Evolutionary conservation across 2,329 filamentous ascomycete genomes (phyloP), one percentile per base, ranked within the genome.

Genomic region (Myrmaecium sp.): DNA sequence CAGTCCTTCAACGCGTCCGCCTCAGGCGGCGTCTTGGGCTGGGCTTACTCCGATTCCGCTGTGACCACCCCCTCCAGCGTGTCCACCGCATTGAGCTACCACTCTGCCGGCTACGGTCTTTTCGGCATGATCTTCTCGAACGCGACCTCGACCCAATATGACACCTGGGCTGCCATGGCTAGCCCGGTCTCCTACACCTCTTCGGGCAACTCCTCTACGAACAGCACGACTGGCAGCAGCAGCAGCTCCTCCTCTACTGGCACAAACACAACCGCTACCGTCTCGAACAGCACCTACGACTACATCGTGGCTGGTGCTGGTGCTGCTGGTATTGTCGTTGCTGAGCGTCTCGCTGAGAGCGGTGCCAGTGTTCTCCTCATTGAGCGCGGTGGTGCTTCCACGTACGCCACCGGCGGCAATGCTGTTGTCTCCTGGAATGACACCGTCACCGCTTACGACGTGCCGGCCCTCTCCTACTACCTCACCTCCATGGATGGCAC

Each of bases 251-350:
- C 34, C 14, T 31, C 39, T 27, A 41, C 36, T 13, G 39, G 42
- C 19, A 39, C 41, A 14, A 52, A 27, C 29, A 19, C 25, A 3
- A 31, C 29, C 6, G 25, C 29, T 19, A 27, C 24, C 21, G 17
- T 17, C 4, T 17, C 17, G 40, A 53, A 52, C 38, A 30, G 33
- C 2, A 53, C 51, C 2, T 55, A 52, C 31, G 52, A 56, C 26
- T 51, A 51, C 26, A 55, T 56, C 11, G 44, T 56, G 6, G 51
- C 48, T 1, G 51, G 52, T 20, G 52, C 43, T 14, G 51, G 52
- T 11, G 42, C 49, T 8, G 42, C 49, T 4, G 51, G 52, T 14
- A 38, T 55, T 30, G 38, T 54, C 12, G 41, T 43, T 1, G 50
- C 51, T 3, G 42, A 48, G 30, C 41, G 49, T 10, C 40, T 55